A percentile compares a stretch with the other conserved stretches of the same genome.
phyloP scores from a whole-genome alignment of 768 basidiomycete genomes.

The Mycena floridula region DNA sequence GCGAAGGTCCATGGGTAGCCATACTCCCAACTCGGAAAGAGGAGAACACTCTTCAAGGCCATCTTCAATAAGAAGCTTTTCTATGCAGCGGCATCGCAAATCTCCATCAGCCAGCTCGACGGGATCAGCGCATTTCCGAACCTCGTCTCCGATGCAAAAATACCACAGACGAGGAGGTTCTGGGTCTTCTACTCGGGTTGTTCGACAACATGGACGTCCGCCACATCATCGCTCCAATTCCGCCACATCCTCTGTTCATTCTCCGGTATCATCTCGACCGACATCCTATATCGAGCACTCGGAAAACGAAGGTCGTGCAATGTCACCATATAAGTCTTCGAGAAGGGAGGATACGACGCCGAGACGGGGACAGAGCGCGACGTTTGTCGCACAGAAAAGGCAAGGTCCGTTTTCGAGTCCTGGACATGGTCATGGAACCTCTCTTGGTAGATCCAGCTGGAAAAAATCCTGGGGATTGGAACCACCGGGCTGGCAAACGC shows the following conservation, averaged over 20 bases:
- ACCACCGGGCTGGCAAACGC: slow-evolving; percentile 78
- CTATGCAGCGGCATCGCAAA: slow-evolving; percentile 62
- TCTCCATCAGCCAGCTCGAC: slow-evolving; percentile 75
- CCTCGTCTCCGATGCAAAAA: slow-evolving; percentile 74
- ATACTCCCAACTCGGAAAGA: slow-evolving; percentile 84
- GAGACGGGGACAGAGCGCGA: slow-evolving; percentile 27
- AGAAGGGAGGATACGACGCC: slow-evolving; percentile 3
- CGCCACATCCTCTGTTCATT: slow-evolving; percentile 71
- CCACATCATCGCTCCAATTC: slow-evolving; percentile 72
- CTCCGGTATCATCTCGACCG: slow-evolving; percentile 68
- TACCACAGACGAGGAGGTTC: slow-evolving; percentile 78
- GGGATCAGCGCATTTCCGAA: slow-evolving; percentile 58
- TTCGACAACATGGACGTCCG: slow-evolving; percentile 41
- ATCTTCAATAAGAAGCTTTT: slow-evolving; percentile 79
- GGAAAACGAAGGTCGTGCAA: slow-evolving; percentile 57
- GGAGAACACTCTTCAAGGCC: slow-evolving; percentile 77
- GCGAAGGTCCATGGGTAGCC: slow-evolving; percentile 68
- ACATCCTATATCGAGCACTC: slow-evolving; percentile 74
- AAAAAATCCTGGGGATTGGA: slow-evolving; percentile 87
- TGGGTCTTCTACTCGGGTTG: slow-evolving; percentile 76
- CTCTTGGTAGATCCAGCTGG: slow-evolving; percentile 70
- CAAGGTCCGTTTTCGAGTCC: slow-evolving; percentile 67
- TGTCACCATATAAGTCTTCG: slow-evolving; percentile 51
- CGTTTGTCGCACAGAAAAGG: slow-evolving; percentile 80
- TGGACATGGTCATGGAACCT: slow-evolving; percentile 31